A percentile compares a stretch with the other conserved stretches of the same genome.
Evolutionary conservation across 805 yeast genomes (phyloP).

Genomic region (Ogataea ganodermae): DNA sequence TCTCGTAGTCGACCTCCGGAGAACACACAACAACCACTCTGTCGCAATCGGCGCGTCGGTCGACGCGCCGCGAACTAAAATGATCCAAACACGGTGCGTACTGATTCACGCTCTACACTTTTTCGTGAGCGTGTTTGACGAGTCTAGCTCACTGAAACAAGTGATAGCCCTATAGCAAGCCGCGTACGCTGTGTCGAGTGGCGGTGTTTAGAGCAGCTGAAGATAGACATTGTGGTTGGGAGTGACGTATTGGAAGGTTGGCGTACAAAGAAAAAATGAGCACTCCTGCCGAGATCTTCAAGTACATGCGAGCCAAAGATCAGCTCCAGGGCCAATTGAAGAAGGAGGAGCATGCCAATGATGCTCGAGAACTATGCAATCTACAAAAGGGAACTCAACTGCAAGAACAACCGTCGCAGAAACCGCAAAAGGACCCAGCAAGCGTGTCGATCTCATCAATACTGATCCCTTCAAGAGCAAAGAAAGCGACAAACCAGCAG

Average conservation of each 20-base stretch:
- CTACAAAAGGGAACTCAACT: not conserved
- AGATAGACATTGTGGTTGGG: not conserved
- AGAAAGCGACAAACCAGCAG: not conserved
- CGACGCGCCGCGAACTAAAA: slow-evolving; percentile 3
- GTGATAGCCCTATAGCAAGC: not conserved
- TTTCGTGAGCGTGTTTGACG: not conserved
- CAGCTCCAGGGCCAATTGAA: not conserved
- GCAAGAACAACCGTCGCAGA: not conserved
- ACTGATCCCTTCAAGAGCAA: not conserved
- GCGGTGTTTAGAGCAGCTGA: not conserved
- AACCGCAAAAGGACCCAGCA: not conserved
- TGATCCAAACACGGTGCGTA: not conserved
- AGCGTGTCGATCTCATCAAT: slow-evolving; percentile 11
- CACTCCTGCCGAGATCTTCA: slow-evolving; percentile 24
- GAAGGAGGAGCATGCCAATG: not conserved
- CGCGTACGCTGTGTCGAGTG: not conserved
- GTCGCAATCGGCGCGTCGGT: slow-evolving; percentile 10
- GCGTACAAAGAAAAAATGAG: slow-evolving; percentile 1
- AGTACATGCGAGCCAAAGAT: slow-evolving; percentile 16
- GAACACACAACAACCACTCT: not conserved
- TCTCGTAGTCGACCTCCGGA: too few relatives aligned
- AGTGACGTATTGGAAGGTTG: too few relatives aligned
- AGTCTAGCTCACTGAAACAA: not conserved
- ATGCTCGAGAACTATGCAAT: not conserved
- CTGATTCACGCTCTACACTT: not conserved